Evolutionary conservation across 2,329 filamentous ascomycete genomes (phyloP).

Genomic region (Hypocreales sp.): DNA sequence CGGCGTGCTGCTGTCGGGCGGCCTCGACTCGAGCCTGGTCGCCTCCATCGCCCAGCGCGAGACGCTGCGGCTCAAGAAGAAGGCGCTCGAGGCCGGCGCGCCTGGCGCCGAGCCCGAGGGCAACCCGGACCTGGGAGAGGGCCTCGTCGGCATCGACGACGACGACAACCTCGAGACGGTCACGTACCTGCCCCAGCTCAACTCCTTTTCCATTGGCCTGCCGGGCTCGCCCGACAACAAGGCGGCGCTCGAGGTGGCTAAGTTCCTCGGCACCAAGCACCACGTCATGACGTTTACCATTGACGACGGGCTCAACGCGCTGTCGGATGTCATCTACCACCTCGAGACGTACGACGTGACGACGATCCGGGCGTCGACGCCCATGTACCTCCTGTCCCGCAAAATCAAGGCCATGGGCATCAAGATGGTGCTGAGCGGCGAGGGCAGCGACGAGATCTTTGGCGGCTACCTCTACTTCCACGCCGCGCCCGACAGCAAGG

Average conservation of each 20-base stretch:
- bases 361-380: conserved; percentile 93
- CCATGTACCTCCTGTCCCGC: conserved; percentile 93
- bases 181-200: conserved; percentile 83
- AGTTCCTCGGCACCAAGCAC: conserved; percentile 95
- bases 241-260: conserved; percentile 83
- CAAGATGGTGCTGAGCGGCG: conserved; percentile 97
- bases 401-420: conserved; percentile 99
- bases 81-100: conserved; percentile 34
- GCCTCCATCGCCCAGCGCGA: conserved; percentile 92
- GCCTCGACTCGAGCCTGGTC: conserved; percentile 88
- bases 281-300: conserved; percentile 98
- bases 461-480: conserved; percentile 99
- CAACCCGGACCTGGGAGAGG: conserved; percentile 46
- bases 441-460: conserved; percentile 96
- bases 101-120: conserved; percentile 25
- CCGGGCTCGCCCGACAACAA: conserved; percentile 84
- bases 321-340: conserved; percentile 96
- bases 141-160: conserved; percentile 88
- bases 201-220: conserved; percentile 97
- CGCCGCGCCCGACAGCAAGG: conserved; percentile 74
- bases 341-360: conserved; percentile 97
- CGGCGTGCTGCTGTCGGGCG: conserved; percentile 87
- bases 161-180: conserved; percentile 78
- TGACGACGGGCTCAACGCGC: conserved; percentile 89
- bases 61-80: conserved; percentile 60